Percentiles rank a stretch among this genome's conserved stretches.
Conservation (phyloP, 257 asterid species). For the Jacaranda copaia region DNA sequence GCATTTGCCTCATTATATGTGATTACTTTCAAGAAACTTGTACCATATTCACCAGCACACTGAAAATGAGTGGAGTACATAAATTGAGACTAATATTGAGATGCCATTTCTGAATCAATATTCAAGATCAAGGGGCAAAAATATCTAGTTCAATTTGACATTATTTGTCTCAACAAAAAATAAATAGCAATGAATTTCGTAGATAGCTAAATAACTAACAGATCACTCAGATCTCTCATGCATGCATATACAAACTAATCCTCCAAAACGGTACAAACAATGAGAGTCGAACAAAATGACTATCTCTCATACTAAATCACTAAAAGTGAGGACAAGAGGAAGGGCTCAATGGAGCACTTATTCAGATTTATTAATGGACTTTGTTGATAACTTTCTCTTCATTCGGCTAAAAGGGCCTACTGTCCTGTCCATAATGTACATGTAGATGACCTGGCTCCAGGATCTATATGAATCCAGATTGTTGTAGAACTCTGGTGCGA, state of each 20-base stretch:
- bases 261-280: slow-evolving; percentile 29
- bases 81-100: too few species aligned
- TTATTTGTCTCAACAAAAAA: slow-evolving; percentile 9
- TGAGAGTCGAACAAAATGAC: slow-evolving; percentile 24
- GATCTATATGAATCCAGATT: slow-evolving; percentile 68
- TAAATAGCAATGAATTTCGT: not conserved
- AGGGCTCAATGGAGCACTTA: slow-evolving; percentile 39
- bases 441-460: slow-evolving; percentile 92
- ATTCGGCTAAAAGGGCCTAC: slow-evolving; percentile 92
- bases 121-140: not conserved
- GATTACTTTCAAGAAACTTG: too few species aligned
- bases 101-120: not conserved
- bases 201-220: slow-evolving; percentile 21
- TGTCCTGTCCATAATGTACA: slow-evolving; percentile 76
- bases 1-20: too few species aligned
- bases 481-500: slow-evolving; percentile 85
- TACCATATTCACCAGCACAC: too few species aligned
- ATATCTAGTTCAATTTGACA: not conserved
- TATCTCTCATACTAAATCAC: slow-evolving; percentile 12
- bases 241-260: slow-evolving; percentile 36
- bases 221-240: not conserved
- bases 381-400: slow-evolving; percentile 70
- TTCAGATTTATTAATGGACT: slow-evolving; percentile 53
- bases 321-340: not conserved
- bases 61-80: too few species aligned